These are phyloP conservation scores for Eucalyptus marginata DNA, from an alignment of 345 rosid genomes.

Conservation along the genomic window DNA sequence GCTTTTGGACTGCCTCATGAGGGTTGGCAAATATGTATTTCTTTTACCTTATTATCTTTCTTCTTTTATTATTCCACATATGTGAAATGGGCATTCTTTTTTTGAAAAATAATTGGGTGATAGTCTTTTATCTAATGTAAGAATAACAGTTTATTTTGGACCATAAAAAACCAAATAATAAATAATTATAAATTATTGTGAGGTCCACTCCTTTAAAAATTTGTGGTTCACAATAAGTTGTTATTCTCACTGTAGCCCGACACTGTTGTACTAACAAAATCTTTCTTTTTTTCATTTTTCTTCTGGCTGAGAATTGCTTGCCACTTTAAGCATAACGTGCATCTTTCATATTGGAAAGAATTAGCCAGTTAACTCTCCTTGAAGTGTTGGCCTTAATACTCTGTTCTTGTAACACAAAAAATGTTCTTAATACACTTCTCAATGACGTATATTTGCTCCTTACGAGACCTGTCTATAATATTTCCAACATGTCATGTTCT, in stretches of 20 bases:
- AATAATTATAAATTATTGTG: too few relatives aligned
- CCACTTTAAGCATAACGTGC: neutral
- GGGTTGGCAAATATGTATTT: neutral
- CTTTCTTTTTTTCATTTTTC: too few relatives aligned
- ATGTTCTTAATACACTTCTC: too few relatives aligned
- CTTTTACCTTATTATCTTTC: neutral
- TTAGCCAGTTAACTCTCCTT: neutral
- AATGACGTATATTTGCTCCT: neutral
- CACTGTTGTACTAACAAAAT: too few relatives aligned
- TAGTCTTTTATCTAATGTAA: too few relatives aligned
- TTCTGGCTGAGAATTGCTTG: neutral
- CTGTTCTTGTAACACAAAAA: neutral
- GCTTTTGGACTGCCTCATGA: neutral
- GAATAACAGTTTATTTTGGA: too few relatives aligned
- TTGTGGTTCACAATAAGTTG: too few relatives aligned
- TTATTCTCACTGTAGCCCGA: too few relatives aligned
- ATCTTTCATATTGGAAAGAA: neutral
- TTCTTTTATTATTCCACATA: too few relatives aligned
- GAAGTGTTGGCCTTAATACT: neutral
- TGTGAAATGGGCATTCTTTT: neutral
- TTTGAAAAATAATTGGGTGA: too few relatives aligned
- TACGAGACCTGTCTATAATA: neutral
- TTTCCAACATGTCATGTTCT: neutral
- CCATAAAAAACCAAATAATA: too few relatives aligned
- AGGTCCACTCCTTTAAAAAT: rapidly evolving